A percentile compares a stretch with the other conserved stretches of the same genome.
Conservation (phyloP, 2,329 filamentous ascomycete genomes). For the Daldinia sp. region DNA sequence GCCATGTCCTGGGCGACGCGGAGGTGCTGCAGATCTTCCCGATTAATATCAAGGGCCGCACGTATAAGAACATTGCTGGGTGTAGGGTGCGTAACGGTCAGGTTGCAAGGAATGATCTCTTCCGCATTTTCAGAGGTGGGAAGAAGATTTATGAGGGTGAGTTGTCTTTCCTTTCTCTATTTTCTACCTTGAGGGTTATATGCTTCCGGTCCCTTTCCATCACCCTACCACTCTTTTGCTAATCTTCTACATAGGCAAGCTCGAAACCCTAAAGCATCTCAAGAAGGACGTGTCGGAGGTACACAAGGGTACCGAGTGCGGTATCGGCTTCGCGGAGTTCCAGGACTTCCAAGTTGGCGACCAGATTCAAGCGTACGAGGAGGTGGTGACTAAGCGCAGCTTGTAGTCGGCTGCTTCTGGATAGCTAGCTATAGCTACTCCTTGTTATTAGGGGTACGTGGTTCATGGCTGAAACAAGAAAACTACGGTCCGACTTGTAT, state of each 20-base stretch:
- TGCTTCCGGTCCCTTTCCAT: background rate
- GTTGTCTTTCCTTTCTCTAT: conserved; percentile 47
- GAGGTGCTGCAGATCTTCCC: conserved; percentile 85
- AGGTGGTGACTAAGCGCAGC: conserved; percentile 73
- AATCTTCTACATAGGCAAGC: conserved; percentile 63
- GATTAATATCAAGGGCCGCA: conserved; percentile 78
- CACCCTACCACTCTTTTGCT: conserved; percentile 8
- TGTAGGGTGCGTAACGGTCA: conserved; percentile 86
- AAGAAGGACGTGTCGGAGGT: conserved; percentile 93
- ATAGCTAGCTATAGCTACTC: background rate
- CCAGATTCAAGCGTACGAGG: conserved; percentile 86
- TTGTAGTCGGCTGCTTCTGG: conserved; percentile 51
- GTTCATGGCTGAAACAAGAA: background rate
- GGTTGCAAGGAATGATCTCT: conserved; percentile 69
- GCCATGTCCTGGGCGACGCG: conserved; percentile 84
- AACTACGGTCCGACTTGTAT: background rate
- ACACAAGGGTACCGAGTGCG: conserved; percentile 93
- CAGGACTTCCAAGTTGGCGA: conserved; percentile 82
- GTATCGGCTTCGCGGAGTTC: conserved; percentile 84
- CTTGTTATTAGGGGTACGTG: background rate
- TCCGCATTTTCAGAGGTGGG: conserved; percentile 75
- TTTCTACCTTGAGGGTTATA: no score
- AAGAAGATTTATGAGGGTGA: conserved; percentile 83
- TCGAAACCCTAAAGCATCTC: conserved; percentile 85
- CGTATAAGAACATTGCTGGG: conserved; percentile 80